Evolutionary conservation across 2,329 filamentous ascomycete species (phyloP), one percentile per base, ranked within the genome.

Genomic region (Phoma sp.): DNA sequence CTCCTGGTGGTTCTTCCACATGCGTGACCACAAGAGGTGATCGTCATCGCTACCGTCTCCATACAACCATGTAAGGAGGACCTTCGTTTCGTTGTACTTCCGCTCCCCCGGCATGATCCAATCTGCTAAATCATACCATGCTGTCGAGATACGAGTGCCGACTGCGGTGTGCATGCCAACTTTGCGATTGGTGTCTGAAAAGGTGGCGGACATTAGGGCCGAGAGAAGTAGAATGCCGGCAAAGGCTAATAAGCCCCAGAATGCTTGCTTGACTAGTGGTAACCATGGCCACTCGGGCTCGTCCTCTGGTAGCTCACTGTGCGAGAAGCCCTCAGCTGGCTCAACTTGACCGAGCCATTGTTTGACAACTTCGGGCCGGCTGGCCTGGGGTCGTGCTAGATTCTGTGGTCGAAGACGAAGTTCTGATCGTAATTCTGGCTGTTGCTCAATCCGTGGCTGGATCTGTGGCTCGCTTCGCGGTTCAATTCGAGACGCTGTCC

Each of bases 331-430:
- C 4, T 42, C 38, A 3, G 25, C 50, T n/a, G 32, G 39, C 12
- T 62, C 49, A 14, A 67, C 51, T 15, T 58, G 48, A 17, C 61
- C 56, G 26, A 65, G 58, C 65, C 63, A 65, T 20, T 61, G 50
- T 15, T 60, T 54, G n/a, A 66, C 53, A 21, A 50, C 51, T 11
- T 53, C 53, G 11, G 54, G 56, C 10, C 49, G 55, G 15, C 53
- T 56, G 18, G 37, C 28, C n/a, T 53, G 55, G 20, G 51, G 37
- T 11, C 54, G 57, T 7, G 42, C 47, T 38, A 51, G 50, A 11
- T 48, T 11, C 26, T 32, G 29, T 33, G 42, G 11, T 29, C 42
- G 51, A n/a, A 38, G 46, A 23, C 36, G 47, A 6, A 20, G 34
- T 15, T 33, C 33, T 4, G 11, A 21, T 18, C 14, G 20, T 9